A percentile compares a stretch with the other conserved stretches of the same genome.
These are phyloP conservation scores for Salvia sclarea DNA, from an alignment of 305 asterid species.

Conservation along the genomic window DNA sequence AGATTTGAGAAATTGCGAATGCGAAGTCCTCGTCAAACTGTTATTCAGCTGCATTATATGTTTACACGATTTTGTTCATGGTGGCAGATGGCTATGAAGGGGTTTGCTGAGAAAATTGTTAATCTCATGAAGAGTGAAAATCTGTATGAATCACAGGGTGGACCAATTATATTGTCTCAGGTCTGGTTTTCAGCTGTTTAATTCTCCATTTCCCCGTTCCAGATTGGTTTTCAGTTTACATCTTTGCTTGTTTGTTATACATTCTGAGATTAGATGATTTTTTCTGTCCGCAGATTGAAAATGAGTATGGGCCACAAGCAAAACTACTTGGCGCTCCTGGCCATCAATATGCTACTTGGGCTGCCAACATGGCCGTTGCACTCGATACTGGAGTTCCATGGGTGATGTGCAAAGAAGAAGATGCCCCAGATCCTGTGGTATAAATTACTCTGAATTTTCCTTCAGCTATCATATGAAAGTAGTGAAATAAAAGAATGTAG, in stretches of 20 bases:
- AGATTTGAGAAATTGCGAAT: background rate
- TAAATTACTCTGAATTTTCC: background rate
- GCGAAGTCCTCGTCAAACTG: background rate
- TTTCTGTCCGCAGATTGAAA: constrained; percentile 65
- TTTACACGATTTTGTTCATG: constrained; percentile 31
- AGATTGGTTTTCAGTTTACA: background rate
- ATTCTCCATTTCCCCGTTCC: constrained; percentile 15
- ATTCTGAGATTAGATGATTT: background rate
- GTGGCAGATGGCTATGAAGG: constrained; percentile 79
- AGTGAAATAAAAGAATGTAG: background rate
- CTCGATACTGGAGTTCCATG: constrained; percentile 94
- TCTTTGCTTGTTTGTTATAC: constrained; percentile 1
- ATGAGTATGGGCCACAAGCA: constrained; percentile 87
- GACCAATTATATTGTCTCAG: constrained; percentile 92
- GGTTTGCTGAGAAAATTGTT: constrained; percentile 79
- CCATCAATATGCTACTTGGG: constrained; percentile 70
- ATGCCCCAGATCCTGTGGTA: constrained; percentile 97
- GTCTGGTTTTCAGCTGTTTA: constrained; percentile 37
- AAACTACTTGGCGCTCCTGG: constrained; percentile 72
- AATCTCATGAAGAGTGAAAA: constrained; percentile 78
- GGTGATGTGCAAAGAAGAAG: constrained; percentile 99
- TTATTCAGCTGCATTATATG: constrained; percentile 4
- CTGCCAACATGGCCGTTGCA: constrained; percentile 88
- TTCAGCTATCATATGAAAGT: background rate
- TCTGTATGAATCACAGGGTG: constrained; percentile 80